Evolutionary conservation across 2,329 filamentous ascomycete species (phyloP).

Genomic region (Colletotrichum sp.): DNA sequence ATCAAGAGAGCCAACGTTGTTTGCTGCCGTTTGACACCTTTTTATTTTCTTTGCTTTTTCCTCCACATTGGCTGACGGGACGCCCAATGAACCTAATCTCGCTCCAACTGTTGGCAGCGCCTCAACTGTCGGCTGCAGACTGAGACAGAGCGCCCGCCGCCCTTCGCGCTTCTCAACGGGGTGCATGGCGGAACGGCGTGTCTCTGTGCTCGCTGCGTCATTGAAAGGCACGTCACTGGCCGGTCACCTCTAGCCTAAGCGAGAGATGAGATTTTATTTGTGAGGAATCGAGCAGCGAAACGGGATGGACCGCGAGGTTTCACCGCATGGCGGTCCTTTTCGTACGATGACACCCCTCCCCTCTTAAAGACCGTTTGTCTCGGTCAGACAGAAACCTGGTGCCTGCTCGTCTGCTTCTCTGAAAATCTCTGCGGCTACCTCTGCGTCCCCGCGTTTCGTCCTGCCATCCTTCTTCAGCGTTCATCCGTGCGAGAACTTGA

Average conservation of each 20-base stretch:
- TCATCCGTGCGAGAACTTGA: not conserved
- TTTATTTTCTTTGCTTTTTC: not conserved
- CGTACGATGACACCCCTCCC: not conserved
- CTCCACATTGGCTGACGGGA: not conserved
- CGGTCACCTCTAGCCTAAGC: not conserved
- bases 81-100: not conserved
- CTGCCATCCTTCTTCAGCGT: not conserved
- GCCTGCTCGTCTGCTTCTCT: not conserved
- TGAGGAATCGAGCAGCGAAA: not conserved
- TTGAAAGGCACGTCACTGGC: not conserved
- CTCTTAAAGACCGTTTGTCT: not conserved
- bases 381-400: not conserved
- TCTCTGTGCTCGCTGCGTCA: not conserved
- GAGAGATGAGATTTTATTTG: not conserved
- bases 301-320: not conserved
- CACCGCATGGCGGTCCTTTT: not conserved
- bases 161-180: not conserved
- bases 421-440: not conserved
- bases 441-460: not conserved
- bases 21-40: not conserved
- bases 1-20: not conserved
- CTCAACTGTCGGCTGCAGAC: conserved; percentile 10
- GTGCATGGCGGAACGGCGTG: not conserved
- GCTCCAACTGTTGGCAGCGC: not conserved
- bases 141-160: not conserved